Evolutionary conservation across 116 monocot species (phyloP), one percentile per base, ranked within the genome.

Genomic region (Iris pallida): DNA sequence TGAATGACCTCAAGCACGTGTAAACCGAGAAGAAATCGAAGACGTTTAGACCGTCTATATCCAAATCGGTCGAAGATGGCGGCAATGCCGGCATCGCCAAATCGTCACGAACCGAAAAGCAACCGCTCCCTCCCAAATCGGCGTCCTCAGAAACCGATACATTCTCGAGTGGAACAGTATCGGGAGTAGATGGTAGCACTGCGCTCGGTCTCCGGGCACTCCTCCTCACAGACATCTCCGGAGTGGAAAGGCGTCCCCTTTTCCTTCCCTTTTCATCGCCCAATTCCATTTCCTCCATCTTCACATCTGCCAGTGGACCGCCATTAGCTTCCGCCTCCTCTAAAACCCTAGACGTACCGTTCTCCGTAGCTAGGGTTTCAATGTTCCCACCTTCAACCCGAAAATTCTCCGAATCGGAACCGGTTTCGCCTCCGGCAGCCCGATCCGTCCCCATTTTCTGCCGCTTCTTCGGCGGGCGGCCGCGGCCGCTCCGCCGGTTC

Each of bases 21-120:
- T 98, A 98, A 68, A 98, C 90, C 14, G 85, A 82, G 68, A 98
- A 98, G 20, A 98, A 18, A 75, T 98, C 90, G 55, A 90, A 81
- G 16, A 83, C 80, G 41, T 82, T 65, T 20, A 98, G 82, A 30
- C 80, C 90, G 20, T 90, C 82, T 47, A 88, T 47, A 71, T 93
- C 80, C 63, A 86, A 57, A 68, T 79, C 69, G 49, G 16, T 80
- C 0, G 98, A 98, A 58, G 90, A 88, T 13, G 90, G 84, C 5
- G 98, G 98, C 55, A 98, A 72, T 42, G 63, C 56, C 2, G 68
- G 71, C 68, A 80, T 80, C 12, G 64, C 30, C 30, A 30, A 20
- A 56, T 71, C 73, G n/a, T 74, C 53, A 0, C 30, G 48, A 10
- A 63, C 65, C 48, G 45, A 60, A 52, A 12, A 51, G 59, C 8